These are phyloP conservation scores for Paxillus involutus DNA, from an alignment of 768 basidiomycete genomes.

Conservation along the genomic window DNA sequence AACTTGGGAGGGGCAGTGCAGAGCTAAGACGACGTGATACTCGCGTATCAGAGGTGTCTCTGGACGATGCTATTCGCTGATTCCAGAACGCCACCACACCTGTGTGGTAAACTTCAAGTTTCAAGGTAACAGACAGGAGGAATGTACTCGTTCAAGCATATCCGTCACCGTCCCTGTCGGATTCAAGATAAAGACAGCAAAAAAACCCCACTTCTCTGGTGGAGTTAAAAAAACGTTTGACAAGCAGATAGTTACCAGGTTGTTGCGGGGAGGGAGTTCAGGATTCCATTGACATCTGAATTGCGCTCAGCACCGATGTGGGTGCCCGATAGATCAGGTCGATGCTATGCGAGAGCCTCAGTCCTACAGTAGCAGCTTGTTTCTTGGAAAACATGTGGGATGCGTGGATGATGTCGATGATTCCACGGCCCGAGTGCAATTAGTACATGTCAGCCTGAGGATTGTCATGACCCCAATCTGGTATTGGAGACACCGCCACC, in stretches of 20 bases:
- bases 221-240: conserved; percentile 34
- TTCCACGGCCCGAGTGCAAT: too few relatives aligned
- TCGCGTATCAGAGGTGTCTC: conserved; percentile 62
- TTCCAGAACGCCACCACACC: conserved; percentile 59
- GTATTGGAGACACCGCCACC: too few relatives aligned
- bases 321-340: too few relatives aligned
- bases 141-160: not conserved
- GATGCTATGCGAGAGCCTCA: too few relatives aligned
- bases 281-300: too few relatives aligned
- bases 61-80: conserved; percentile 34
- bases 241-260: conserved; percentile 57
- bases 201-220: conserved; percentile 46
- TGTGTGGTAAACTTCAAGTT: conserved; percentile 25
- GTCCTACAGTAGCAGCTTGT: too few relatives aligned
- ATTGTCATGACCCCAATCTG: too few relatives aligned
- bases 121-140: not conserved
- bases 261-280: conserved; percentile 13
- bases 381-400: too few relatives aligned
- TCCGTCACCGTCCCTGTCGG: conserved; percentile 48
- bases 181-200: conserved; percentile 68
- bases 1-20: conserved; percentile 35
- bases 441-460: too few relatives aligned
- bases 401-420: too few relatives aligned
- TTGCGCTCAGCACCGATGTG: too few relatives aligned
- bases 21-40: conserved; percentile 67